Conservation (phyloP, 345 rosid genomes). For the Erodium maritimum region DNA sequence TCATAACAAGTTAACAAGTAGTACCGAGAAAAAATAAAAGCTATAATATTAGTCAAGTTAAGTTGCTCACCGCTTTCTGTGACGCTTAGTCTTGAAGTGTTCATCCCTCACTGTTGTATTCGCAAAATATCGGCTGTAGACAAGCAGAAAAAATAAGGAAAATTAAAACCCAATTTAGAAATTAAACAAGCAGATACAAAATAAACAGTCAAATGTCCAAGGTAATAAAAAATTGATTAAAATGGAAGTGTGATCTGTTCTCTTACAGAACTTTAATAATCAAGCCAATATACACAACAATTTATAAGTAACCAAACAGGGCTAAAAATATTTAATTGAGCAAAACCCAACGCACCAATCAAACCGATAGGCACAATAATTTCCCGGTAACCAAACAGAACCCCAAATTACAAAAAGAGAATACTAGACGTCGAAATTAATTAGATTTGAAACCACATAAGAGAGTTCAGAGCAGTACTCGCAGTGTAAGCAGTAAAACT, state of each 20-base stretch:
- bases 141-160: slow-evolving; percentile 2
- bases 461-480: slow-evolving; percentile 40
- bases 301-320: too few species aligned
- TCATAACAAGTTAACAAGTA: too few species aligned
- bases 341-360: neutral
- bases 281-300: too few species aligned
- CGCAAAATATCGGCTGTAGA: slow-evolving; percentile 73
- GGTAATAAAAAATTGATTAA: neutral
- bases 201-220: neutral
- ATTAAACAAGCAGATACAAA: neutral
- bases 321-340: too few species aligned
- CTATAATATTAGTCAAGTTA: neutral
- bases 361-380: neutral
- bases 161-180: neutral
- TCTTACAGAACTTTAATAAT: too few species aligned
- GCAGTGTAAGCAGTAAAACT: slow-evolving; percentile 90
- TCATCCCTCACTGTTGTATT: slow-evolving; percentile 49
- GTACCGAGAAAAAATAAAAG: too few species aligned
- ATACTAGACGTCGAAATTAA: too few species aligned
- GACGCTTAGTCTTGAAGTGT: slow-evolving; percentile 87
- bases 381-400: neutral
- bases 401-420: neutral
- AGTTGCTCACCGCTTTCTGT: slow-evolving; percentile 62
- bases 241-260: too few species aligned
- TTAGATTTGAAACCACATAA: neutral